Percentiles rank a stretch among this genome's conserved stretches.
Conservation (phyloP, 345 rosid genomes). For the Theobroma cacao region DNA sequence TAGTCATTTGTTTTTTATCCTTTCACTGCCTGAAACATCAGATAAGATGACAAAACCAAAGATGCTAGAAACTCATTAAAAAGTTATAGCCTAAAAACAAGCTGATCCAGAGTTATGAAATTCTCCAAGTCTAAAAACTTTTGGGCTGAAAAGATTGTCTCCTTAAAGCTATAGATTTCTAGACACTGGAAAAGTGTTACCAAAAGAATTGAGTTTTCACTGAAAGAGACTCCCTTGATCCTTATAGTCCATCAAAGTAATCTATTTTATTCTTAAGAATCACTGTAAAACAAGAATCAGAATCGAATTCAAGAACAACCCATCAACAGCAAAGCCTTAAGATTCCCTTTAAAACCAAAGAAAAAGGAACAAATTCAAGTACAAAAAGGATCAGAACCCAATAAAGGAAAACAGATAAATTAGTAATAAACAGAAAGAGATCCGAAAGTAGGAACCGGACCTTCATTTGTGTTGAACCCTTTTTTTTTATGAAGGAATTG, state of each 20-base stretch:
- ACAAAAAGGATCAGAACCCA: constrained; percentile 24
- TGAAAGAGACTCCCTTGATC: constrained; percentile 12
- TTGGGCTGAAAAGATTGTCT: background rate
- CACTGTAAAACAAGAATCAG: constrained; percentile 11
- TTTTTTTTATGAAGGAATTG: constrained; percentile 15
- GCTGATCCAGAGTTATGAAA: background rate
- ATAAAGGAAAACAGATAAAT: constrained; percentile 9
- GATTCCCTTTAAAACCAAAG: constrained; percentile 7
- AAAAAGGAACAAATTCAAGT: background rate
- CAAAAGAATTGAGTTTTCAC: background rate
- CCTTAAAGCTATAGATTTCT: background rate
- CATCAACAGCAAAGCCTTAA: constrained; percentile 4
- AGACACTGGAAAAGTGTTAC: background rate
- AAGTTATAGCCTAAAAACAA: background rate
- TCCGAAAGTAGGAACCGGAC: constrained; percentile 33
- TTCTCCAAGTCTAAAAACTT: background rate
- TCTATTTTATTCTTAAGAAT: constrained; percentile 5
- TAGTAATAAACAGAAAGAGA: constrained; percentile 12
- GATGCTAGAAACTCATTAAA: background rate
- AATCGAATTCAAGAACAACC: constrained; percentile 10
- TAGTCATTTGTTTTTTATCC: background rate
- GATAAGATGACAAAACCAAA: background rate
- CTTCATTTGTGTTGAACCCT: constrained; percentile 46
- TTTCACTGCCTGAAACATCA: background rate
- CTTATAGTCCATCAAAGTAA: background rate